Evolutionary conservation across 2,329 filamentous ascomycete species (phyloP).

Genomic region (Chaetomium sp.): DNA sequence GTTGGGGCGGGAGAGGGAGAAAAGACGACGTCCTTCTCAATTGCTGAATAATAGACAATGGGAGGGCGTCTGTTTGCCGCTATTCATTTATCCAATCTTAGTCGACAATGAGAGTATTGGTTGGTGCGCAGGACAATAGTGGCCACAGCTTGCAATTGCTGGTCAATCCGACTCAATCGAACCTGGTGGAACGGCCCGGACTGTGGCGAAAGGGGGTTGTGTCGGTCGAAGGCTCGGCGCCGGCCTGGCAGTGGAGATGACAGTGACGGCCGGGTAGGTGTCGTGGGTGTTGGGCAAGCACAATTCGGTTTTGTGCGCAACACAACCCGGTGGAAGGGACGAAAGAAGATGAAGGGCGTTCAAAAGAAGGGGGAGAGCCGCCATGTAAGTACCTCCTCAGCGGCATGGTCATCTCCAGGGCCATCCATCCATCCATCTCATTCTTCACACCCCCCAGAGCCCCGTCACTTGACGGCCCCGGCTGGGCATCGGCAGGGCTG

Average conservation of each 20-base stretch:
- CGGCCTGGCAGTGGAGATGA: background rate
- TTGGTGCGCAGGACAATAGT: slow-evolving; percentile 9
- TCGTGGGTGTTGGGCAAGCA: background rate
- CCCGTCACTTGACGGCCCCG: slow-evolving; percentile 9
- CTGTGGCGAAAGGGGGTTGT: slow-evolving; percentile 14
- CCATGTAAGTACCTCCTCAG: slow-evolving; percentile 14
- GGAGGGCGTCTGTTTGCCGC: slow-evolving; percentile 1
- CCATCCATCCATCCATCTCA: background rate
- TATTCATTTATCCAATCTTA: slow-evolving; percentile 11
- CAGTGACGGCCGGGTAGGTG: slow-evolving; percentile 4
- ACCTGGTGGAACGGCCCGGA: background rate
- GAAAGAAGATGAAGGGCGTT: slow-evolving; percentile 11
- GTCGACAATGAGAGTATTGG: slow-evolving; percentile 1
- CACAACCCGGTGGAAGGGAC: slow-evolving; percentile 3
- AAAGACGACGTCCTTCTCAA: slow-evolving; percentile 9
- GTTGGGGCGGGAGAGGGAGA: background rate
- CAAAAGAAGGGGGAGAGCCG: slow-evolving; percentile 4
- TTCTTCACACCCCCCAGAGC: background rate
- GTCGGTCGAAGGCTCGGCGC: background rate
- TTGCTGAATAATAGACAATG: slow-evolving; percentile 19
- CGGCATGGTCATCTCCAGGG: background rate
- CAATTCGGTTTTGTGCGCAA: background rate
- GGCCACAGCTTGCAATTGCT: slow-evolving; percentile 4
- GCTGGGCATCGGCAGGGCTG: slow-evolving; percentile 15
- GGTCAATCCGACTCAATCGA: slow-evolving; percentile 22